phyloP scores from a whole-genome alignment of 2,329 filamentous ascomycete species.

The Harringtonia aguacate region DNA sequence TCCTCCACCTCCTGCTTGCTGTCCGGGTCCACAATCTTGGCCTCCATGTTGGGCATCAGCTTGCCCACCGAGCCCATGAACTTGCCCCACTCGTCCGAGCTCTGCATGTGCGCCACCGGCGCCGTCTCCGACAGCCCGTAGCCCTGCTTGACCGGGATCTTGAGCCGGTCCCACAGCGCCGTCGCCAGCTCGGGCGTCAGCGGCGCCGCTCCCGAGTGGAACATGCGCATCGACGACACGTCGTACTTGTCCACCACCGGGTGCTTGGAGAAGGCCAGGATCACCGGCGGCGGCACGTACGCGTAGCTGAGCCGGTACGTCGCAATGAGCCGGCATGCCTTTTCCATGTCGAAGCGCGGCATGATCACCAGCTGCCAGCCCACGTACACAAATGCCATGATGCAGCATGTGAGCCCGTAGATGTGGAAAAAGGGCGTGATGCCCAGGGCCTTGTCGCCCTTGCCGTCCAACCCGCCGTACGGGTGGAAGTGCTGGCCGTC shows the following conservation, averaged over 20 bases:
- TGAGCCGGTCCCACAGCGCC: slow-evolving; percentile 61
- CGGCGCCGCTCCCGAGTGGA: slow-evolving; percentile 82
- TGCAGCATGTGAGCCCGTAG: slow-evolving; percentile 66
- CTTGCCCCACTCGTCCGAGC: slow-evolving; percentile 64
- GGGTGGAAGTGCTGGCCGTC: slow-evolving; percentile 47
- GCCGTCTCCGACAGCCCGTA: slow-evolving; percentile 86
- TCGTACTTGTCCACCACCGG: slow-evolving; percentile 73
- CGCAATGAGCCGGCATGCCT: slow-evolving; percentile 68
- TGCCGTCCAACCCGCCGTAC: slow-evolving; percentile 46
- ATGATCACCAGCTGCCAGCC: slow-evolving; percentile 62
- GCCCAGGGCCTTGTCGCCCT: slow-evolving; percentile 63
- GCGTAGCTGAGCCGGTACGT: slow-evolving; percentile 63
- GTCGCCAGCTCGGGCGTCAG: slow-evolving; percentile 72
- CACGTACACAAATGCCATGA: slow-evolving; percentile 56
- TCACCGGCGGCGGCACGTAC: slow-evolving; percentile 77
- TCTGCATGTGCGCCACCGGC: slow-evolving; percentile 65
- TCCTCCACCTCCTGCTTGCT: slow-evolving; percentile 40
- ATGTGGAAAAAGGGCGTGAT: slow-evolving; percentile 89
- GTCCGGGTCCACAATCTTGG: slow-evolving; percentile 65
- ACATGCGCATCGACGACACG: slow-evolving; percentile 65
- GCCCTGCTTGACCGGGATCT: slow-evolving; percentile 78
- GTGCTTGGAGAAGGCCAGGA: slow-evolving; percentile 70
- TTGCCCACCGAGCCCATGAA: slow-evolving; percentile 70
- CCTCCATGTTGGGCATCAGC: slow-evolving; percentile 67
- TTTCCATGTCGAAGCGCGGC: slow-evolving; percentile 70